Base-by-base conservation (phyloP, 169 alveolate genomes). In the Cyclospora cayetanensis region DNA sequence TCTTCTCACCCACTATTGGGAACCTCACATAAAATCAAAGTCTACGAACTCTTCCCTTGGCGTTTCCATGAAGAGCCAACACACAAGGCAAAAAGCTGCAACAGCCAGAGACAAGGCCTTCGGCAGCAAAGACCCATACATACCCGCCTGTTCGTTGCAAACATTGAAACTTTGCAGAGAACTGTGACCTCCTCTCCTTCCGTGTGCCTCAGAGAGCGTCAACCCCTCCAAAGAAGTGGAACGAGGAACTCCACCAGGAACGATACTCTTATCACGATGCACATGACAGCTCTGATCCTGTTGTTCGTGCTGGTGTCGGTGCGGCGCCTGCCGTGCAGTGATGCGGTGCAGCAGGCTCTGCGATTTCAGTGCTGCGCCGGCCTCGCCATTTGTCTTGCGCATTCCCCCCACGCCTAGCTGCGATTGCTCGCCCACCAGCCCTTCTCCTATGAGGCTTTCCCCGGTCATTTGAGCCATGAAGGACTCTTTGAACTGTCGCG, bases 21-120 rank as follows among this genome's bases (percentile, higher is more conserved):
- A n/a, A n/a, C n/a, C n/a, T 80, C 53, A 80, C 89, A 80, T 80
- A 53, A 80, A 80, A 22, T 80, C 89, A 52, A 80, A 80, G 89
- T 80, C 89, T 80, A 80, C 41, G 25, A 80, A 80, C 72, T 80
- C 89, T 41, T 80, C 89, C 72, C 50, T 77, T 35, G 89, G 74
- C 70, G 34, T 74, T 15, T 70, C 5, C n/a, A 74, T 52, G 27
- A 80, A 29, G 37, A 80, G 27, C 89, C 89, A 80, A 39, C 72
- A 80, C 39, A 80, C 25, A 7, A 52, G 35, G 34, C 53, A 46
- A 74, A 5, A 53, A 34, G 31, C 55, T 18, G 11, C 72, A n/a
- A 46, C 37, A n/a, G 41, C 55, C 46, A 80, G n/a, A 20, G 76
- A 46, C 12, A 80, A 34, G 0, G 41, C 89, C 76, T 52, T 80